Evolutionary conservation across 495 filamentous ascomycete species (phyloP), one percentile per base, ranked within the genome.

Genomic region (Cetradonia linearis): DNA sequence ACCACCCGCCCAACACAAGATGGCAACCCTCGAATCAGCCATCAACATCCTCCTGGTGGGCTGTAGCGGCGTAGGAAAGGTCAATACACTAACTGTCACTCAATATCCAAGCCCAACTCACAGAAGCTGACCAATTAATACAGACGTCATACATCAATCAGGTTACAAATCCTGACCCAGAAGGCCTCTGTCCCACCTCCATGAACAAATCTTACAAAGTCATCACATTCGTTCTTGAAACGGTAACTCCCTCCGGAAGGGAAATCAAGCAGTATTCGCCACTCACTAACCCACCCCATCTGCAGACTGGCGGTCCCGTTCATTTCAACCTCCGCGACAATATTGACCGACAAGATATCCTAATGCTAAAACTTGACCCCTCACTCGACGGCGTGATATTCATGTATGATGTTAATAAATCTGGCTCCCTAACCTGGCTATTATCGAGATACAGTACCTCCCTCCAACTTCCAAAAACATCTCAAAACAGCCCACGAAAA

Each of bases 91-190:
- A 27, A 28, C 6, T 31, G 47, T 16, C 2, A 6, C 0, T 16
- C 13, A 4, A 31, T 25, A 31, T 50, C 13, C 11, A 50, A 28
- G 5, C 28, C 7, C 40, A 44, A 44, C 27, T 18, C 28, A 50
- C 0, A 31, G 11, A n/a, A 9, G 9, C 25, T 10, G 14, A 50
- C 10, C 25, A 23, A 16, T 18, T 31, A n/a, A 8, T 10, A 31
- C 48, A 50, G 48, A 50, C 48, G 16, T 50, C 48, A 16, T 50
- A 50, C 16, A 50, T 50, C 11, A 31, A 31, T 5, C 48, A 50
- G 18, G 23, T 50, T 25, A 50, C 27, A 50, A 30, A 8, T 6
- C 5, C 13, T 5, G 48, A n/a, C n/a, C n/a, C n/a, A n/a, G n/a
- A n/a, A n/a, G n/a, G 16, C 1, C 27, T 2, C 48, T 31, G 6